A percentile compares a stretch with the other conserved stretches of the same genome.
Evolutionary conservation across 2,329 filamentous ascomycete species (phyloP).

Genomic region (Bipolaris sorokiniana): DNA sequence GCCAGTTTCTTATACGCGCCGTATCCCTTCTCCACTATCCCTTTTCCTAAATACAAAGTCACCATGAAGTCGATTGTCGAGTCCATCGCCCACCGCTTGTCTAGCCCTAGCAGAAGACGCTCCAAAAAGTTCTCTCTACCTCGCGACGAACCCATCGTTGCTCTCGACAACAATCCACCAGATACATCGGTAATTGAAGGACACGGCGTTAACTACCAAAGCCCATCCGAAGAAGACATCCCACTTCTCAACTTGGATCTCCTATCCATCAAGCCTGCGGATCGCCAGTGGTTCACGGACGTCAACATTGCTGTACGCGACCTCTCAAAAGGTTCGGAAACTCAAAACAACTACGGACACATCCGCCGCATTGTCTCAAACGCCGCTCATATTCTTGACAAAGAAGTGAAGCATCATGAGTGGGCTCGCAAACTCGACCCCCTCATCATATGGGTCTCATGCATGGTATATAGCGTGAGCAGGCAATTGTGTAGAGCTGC

Average conservation of each 20-base stretch:
- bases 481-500: not conserved
- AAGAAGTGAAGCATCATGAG: not conserved
- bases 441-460: not conserved
- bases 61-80: not conserved
- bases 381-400: not conserved
- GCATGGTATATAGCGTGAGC: not conserved
- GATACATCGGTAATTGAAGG: no score
- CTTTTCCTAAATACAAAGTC: not conserved
- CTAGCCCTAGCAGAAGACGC: no score
- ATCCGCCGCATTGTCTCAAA: constrained; percentile 2
- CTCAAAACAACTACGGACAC: not conserved
- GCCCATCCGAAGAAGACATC: not conserved
- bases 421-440: not conserved
- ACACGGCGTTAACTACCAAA: no score
- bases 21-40: not conserved
- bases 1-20: not conserved
- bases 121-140: not conserved
- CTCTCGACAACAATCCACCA: no score
- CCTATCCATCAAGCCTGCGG: not conserved
- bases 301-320: constrained; percentile 1
- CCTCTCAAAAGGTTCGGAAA: not conserved
- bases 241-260: constrained; percentile 1
- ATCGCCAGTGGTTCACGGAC: constrained; percentile 2
- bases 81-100: not conserved
- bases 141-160: not conserved